Conservation (phyloP, 768 basidiomycete species). For the Mycena leptocephala region DNA sequence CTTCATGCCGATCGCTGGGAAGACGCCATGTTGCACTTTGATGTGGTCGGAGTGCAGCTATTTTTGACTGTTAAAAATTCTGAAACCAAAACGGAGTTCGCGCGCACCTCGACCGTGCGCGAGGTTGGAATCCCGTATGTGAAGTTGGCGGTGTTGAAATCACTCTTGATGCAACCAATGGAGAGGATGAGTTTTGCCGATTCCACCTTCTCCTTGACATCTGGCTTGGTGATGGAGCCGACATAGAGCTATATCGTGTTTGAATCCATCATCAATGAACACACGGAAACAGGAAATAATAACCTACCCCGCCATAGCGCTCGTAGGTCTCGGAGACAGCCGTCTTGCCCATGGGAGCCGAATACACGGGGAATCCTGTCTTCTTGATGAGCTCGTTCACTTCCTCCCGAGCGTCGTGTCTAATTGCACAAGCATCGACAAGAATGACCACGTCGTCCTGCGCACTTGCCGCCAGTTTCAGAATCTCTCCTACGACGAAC, state of each 20-base stretch:
- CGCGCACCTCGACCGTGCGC: constrained; percentile 74
- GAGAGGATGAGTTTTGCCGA: constrained; percentile 82
- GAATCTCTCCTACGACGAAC: constrained; percentile 83
- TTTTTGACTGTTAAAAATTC: background rate
- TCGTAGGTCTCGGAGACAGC: constrained; percentile 77
- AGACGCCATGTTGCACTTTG: constrained; percentile 75
- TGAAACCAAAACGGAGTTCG: background rate
- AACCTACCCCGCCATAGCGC: constrained; percentile 85
- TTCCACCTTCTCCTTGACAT: constrained; percentile 82
- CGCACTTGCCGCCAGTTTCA: constrained; percentile 73
- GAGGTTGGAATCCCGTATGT: constrained; percentile 77
- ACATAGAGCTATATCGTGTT: constrained; percentile 73
- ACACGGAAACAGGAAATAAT: background rate
- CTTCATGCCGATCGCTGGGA: constrained; percentile 83
- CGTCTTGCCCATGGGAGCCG: constrained; percentile 88
- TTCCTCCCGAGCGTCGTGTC: constrained; percentile 79
- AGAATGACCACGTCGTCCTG: constrained; percentile 81
- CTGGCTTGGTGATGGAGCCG: constrained; percentile 78
- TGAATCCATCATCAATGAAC: background rate
- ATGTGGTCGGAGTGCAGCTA: constrained; percentile 86
- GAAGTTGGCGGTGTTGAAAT: constrained; percentile 94
- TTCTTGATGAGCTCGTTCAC: constrained; percentile 72
- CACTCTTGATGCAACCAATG: constrained; percentile 78
- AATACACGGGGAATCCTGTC: constrained; percentile 82
- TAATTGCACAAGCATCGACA: constrained; percentile 84